A percentile compares a stretch with the other conserved stretches of the same genome.
Evolutionary conservation across 1,284 basidiomycete genomes (phyloP).

Genomic region (Cryptococcus floricola): DNA sequence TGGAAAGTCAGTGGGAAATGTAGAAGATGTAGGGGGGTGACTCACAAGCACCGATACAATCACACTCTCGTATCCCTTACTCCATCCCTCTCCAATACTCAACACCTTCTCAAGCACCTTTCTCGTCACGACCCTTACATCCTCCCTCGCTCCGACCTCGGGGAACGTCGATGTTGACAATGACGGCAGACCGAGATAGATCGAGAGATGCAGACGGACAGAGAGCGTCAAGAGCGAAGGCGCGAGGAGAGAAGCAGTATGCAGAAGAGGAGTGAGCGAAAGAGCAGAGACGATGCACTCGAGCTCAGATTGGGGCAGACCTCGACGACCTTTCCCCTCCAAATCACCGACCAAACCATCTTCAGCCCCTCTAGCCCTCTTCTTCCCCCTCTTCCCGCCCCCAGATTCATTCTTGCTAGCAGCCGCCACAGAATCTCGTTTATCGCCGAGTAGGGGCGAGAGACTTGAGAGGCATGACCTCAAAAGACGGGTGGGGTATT

Average conservation of each 20-base stretch:
- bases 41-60: conserved; percentile 17
- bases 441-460: conserved; percentile 25
- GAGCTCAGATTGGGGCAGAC: conserved; percentile 50
- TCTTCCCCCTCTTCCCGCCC: conserved; percentile 64
- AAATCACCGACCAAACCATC: conserved; percentile 66
- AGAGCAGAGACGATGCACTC: neutral
- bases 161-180: conserved; percentile 9
- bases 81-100: conserved; percentile 21
- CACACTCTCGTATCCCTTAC: conserved; percentile 27
- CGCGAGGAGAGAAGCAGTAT: conserved; percentile 64
- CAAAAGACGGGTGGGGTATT: conserved; percentile 40
- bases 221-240: conserved; percentile 60
- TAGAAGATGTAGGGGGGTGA: neutral
- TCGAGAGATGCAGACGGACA: conserved; percentile 57
- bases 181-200: conserved; percentile 25
- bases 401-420: conserved; percentile 6
- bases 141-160: conserved; percentile 6
- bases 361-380: conserved; percentile 67
- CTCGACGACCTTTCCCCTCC: conserved; percentile 53
- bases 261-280: conserved; percentile 42
- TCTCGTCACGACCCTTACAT: conserved; percentile 12
- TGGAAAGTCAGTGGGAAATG: neutral
- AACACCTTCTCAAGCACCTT: conserved; percentile 20
- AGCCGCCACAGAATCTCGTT: neutral
- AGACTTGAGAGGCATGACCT: conserved; percentile 29